Evolutionary conservation across 1,284 basidiomycete genomes (phyloP), one percentile per base, ranked within the genome.

Genomic region (Coniferiporia sulphurascens): DNA sequence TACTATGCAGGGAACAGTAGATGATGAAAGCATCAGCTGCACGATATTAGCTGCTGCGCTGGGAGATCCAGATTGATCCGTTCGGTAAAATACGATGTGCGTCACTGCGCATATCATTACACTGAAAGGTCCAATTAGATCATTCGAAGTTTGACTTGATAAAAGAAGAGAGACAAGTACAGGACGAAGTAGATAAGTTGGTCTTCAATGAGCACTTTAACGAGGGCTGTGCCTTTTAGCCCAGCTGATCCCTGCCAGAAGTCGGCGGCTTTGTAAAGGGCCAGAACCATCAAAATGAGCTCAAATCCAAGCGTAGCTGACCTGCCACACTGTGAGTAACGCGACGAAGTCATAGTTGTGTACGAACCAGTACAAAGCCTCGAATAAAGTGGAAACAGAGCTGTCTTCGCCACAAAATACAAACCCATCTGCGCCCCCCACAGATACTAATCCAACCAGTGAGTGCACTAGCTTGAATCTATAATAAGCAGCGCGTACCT

Each of bases 141-240:
- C 44, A 46, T 4, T 5, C 19, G 8, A 19, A 17, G n/a, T n/a
- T n/a, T n/a, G n/a, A n/a, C n/a, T n/a, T n/a, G n/a, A 9, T 2
- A 4, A 17, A 46, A 3, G 27, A 46, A 21, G 44, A 3, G 19
- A 15, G 13, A 49, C 7, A 27, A n/a, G 19, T 12, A 57, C 55
- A 57, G 10, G 15, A 50, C 17, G 19, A 57, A 50, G 15, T 57
- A 57, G 22, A 57, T 2, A 12, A 22, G 8, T 38, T 57, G 55
- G 27, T 43, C 52, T 15, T 22, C 6, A 6, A 43, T 22, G 17
- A 53, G 38, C 5, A 53, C 19, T 21, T 53, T 53, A 7, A 44
- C 36, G 22, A 44, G 52, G 17, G 12, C 12, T 5, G 43, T 13
- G 6, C 52, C 52, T 10, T 22, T 13, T 12, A 53, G 10, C 1